Percentiles rank a stretch among this genome's conserved stretches.
Evolutionary conservation across 768 basidiomycete genomes (phyloP).

Genomic region (Sistotremastrum suecicum): DNA sequence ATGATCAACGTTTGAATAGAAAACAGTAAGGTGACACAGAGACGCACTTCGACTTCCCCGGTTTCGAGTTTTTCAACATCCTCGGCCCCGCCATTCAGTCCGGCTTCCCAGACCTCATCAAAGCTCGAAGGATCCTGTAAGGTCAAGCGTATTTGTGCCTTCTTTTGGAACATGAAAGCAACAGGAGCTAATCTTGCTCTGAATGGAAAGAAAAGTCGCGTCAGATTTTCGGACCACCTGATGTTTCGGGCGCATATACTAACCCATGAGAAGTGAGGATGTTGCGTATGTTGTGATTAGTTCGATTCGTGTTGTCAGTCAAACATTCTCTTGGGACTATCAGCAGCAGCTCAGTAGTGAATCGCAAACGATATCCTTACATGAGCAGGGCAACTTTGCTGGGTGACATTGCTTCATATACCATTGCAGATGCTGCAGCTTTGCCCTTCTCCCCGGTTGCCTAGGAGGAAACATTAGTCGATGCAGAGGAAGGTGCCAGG

Average conservation of each 20-base stretch:
- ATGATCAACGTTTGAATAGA: not conserved
- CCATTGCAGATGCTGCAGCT: slow-evolving; percentile 28
- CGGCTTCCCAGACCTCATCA: slow-evolving; percentile 26
- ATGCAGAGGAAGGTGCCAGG: not conserved
- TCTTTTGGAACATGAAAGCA: slow-evolving; percentile 46
- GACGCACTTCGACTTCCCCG: slow-evolving; percentile 21
- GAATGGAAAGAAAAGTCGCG: not conserved
- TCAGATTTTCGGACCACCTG: not conserved
- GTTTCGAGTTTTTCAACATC: slow-evolving; percentile 29
- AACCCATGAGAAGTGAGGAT: slow-evolving; percentile 36
- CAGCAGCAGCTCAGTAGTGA: slow-evolving; percentile 11
- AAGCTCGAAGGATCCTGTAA: slow-evolving; percentile 18
- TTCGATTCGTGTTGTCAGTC: slow-evolving; percentile 53
- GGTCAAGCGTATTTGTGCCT: slow-evolving; percentile 29
- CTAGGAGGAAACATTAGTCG: slow-evolving; percentile 14
- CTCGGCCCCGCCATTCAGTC: slow-evolving; percentile 27
- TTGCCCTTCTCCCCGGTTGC: slow-evolving; percentile 34
- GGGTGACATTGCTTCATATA: slow-evolving; percentile 47
- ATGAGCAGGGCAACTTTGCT: slow-evolving; percentile 50
- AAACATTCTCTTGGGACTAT: slow-evolving; percentile 35
- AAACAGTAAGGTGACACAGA: not conserved
- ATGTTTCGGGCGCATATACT: slow-evolving; percentile 4
- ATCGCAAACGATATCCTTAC: slow-evolving; percentile 22
- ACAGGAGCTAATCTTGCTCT: slow-evolving; percentile 53
- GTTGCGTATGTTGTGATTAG: slow-evolving; percentile 41